Base-by-base conservation (phyloP, 2,329 filamentous ascomycete species). In the Colletotrichum karsti region DNA sequence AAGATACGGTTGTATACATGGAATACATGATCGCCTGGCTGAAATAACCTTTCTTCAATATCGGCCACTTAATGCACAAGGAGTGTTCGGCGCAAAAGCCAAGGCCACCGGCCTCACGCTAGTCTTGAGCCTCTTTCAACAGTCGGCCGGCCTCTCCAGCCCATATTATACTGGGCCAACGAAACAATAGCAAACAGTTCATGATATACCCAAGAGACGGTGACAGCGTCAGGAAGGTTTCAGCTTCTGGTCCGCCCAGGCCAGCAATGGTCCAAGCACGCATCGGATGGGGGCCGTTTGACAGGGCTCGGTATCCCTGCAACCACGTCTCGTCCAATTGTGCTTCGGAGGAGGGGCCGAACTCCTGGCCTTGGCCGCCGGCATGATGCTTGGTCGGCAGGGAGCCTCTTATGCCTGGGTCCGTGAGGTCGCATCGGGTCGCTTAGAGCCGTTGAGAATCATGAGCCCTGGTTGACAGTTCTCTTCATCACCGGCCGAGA, bases 221-320 rank as follows among this genome's bases (percentile, higher is more conserved):
- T 20, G 33, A 54, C 46, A 10, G 66, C 66, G 67, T 67, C 66
- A 69, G 37, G 41, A 67, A 48, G 30, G 62, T 69, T 69, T 69
- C 66, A 69, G 39, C 20, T 24, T 61, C 50, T 51, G 7, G 33
- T 56, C 55, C 20, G 54, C 54, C 62, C 22, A 39, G 54, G 54
- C 55, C 48, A 54, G n/a, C 42, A 24, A 42, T 60, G 66, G 66
- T 48, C 66, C 46, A 51, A 69, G 66, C 66, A 51, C 30, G 22
- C 54, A 61, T 56, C 55, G 41, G 55, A 55, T 35, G 55, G 64
- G 28, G 20, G 26, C 35, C 39, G 55, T 50, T 44, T 67, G 66
- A 66, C 55, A 61, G 33, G 62, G 48, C 55, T 39, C 9, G 15
- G 5, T 7, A 67, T 54, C 61, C 66, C 50, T 66, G 63, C 33